Evolutionary conservation across 208 protist species (phyloP).

Genomic region (Wallacemonas rigidus): DNA sequence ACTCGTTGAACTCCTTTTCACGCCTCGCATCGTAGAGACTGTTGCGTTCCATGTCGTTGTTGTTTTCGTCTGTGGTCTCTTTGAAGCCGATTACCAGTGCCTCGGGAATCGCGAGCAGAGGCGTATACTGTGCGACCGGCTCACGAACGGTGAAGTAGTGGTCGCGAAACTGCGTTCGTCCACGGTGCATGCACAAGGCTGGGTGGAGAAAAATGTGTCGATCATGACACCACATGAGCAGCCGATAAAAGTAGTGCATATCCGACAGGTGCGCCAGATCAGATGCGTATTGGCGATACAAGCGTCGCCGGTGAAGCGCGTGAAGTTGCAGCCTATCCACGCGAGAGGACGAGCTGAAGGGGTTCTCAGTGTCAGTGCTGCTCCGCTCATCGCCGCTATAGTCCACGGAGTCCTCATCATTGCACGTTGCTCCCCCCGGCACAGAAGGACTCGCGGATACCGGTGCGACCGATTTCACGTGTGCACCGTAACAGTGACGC

Average conservation of each 20-base stretch:
- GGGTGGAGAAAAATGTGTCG: conserved; percentile 82
- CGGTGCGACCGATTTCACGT: background rate
- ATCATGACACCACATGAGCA: conserved; percentile 91
- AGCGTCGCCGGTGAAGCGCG: conserved; percentile 50
- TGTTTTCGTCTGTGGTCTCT: conserved; percentile 14
- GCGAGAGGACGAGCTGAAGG: background rate
- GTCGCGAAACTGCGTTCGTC: conserved; percentile 62
- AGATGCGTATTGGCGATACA: conserved; percentile 60
- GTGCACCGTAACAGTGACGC: background rate
- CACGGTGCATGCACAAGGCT: conserved; percentile 39
- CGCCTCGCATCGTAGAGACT: conserved; percentile 62
- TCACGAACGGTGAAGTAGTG: conserved; percentile 69
- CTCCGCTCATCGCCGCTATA: conserved; percentile 6
- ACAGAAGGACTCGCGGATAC: background rate
- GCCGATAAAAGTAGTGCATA: conserved; percentile 70
- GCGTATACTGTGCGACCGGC: conserved; percentile 57
- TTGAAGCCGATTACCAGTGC: conserved; percentile 77
- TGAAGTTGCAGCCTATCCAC: conserved; percentile 30
- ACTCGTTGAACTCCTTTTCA: conserved; percentile 74
- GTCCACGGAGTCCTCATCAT: background rate
- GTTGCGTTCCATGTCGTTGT: conserved; percentile 40
- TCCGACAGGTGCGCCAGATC: conserved; percentile 70
- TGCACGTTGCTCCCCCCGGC: background rate
- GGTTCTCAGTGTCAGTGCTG: conserved; percentile 12
- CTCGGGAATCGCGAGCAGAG: conserved; percentile 85